phyloP scores from a whole-genome alignment of 1,139 yeast species.

The Hansenula sp. region DNA sequence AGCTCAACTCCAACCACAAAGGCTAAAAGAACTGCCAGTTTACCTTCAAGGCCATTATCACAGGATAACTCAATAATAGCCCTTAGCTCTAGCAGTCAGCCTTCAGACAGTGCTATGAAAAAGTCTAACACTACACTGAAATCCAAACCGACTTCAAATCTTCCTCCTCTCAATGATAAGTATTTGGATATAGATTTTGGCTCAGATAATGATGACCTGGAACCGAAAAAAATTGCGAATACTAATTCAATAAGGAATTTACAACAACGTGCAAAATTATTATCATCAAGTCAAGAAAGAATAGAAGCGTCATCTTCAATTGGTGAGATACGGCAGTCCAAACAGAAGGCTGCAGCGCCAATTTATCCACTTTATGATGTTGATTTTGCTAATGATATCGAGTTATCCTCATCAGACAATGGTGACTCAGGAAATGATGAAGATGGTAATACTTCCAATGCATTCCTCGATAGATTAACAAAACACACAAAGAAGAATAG shows the following conservation, averaged over 20 bases:
- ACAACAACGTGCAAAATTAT: not conserved
- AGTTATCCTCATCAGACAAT: not conserved
- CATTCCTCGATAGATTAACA: conserved; percentile 8
- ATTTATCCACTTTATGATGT: not conserved
- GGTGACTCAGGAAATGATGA: conserved; percentile 1
- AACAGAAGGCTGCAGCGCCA: not conserved
- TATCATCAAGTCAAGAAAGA: conserved; percentile 3
- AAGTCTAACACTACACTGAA: not conserved
- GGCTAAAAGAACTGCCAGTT: not conserved
- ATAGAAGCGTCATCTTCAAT: conserved; percentile 1
- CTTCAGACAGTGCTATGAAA: not conserved
- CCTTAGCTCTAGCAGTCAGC: not conserved
- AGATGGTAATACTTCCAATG: conserved; percentile 7
- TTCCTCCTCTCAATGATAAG: not conserved
- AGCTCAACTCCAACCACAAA: not conserved
- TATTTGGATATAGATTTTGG: not conserved
- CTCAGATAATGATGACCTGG: not conserved
- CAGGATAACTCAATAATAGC: not conserved
- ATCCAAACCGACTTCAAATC: not conserved
- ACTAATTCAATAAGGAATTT: too few species aligned
- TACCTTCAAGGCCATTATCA: not conserved
- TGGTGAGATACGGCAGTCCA: conserved; percentile 3
- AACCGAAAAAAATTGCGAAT: too few species aligned
- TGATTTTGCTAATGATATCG: conserved; percentile 2
- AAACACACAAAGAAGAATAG: not conserved